Base-by-base conservation (phyloP, 768 basidiomycete genomes). In the Clavaria fumosa region DNA sequence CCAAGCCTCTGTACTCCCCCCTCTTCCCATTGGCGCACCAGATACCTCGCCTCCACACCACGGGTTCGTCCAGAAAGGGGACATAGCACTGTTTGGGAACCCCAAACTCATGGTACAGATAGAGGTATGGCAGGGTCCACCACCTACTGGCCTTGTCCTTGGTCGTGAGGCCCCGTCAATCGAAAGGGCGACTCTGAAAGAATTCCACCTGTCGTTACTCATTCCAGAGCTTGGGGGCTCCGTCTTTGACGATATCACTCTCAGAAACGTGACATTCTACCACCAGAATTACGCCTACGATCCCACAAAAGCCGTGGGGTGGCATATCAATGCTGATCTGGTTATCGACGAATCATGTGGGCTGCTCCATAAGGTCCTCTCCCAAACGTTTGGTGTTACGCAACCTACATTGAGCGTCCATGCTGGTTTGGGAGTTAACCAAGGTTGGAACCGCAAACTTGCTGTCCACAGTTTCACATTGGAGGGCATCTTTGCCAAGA, bases 101-200 rank as follows among this genome's bases (percentile, higher is more conserved):
- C n/a, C 32, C 32, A 18, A 18, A 9, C 19, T 33, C 32, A 6
- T 33, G 7, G 7, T 7, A 18, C 6, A 18, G 19, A 33, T 14
- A 14, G 32, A 15, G 19, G 32, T 6, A 7, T 33, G 32, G 32
- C 7, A 33, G 14, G 32, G 32, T 33, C 32, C 32, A 6, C 32
- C 32, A 17, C 32, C 32, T 7, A 7, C 6, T 17, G 32, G 14
- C 32, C 9, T 33, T 15, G 19, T 15, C 14, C 9, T 33, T 33
- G 32, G 14, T 7, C 32, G 6, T 33, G 14, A 33, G n/a, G n/a
- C 32, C 6, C 32, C 32, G 19, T 7, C 15, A 9, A 7, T 33
- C 19, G 32, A 33, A 33, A 33, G 32, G 14, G 32, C 32, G 7
- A 33, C 32, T n/a, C 32, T 33, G 14, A n/a, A 17, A 33, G 32